phyloP scores from a whole-genome alignment of 2,329 filamentous ascomycete species.

The Hypoxylon sp. region DNA sequence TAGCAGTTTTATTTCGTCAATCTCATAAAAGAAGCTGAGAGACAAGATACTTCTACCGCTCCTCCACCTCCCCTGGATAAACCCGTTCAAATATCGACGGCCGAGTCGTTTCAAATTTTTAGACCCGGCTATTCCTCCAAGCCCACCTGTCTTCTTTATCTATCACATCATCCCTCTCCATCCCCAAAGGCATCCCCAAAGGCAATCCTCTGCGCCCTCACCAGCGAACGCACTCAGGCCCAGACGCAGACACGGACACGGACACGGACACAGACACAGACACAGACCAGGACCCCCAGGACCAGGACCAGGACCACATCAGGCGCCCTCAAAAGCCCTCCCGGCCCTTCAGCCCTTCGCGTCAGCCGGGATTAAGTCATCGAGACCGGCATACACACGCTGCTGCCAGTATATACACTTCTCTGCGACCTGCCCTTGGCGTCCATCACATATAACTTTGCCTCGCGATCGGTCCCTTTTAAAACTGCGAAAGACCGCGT shows the following conservation, averaged over 20 bases:
- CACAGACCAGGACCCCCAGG: no score
- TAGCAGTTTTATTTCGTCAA: constrained; percentile 12
- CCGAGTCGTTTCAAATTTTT: constrained; percentile 25
- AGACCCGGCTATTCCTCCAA: constrained; percentile 25
- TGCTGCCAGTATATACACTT: constrained; percentile 10
- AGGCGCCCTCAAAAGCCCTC: not conserved
- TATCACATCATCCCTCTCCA: constrained; percentile 6
- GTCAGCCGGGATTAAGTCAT: constrained; percentile 32
- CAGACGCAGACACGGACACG: no score
- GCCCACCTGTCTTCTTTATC: constrained; percentile 2
- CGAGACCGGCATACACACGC: not conserved
- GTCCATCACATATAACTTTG: constrained; percentile 23
- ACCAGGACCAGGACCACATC: not conserved
- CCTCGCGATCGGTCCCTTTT: constrained; percentile 3
- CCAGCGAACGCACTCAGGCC: no score
- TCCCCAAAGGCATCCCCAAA: not conserved
- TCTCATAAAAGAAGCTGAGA: constrained; percentile 2
- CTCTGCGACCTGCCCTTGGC: constrained; percentile 4
- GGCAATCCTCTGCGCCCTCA: not conserved
- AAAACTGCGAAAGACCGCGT: constrained; percentile 12
- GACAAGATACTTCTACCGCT: constrained; percentile 21
- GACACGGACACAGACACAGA: no score
- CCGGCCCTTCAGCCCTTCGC: constrained; percentile 23
- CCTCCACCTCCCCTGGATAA: constrained; percentile 28
- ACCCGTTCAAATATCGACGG: constrained; percentile 29